phyloP scores from a whole-genome alignment of 306 rosid genomes.

The Mimosa pudica region DNA sequence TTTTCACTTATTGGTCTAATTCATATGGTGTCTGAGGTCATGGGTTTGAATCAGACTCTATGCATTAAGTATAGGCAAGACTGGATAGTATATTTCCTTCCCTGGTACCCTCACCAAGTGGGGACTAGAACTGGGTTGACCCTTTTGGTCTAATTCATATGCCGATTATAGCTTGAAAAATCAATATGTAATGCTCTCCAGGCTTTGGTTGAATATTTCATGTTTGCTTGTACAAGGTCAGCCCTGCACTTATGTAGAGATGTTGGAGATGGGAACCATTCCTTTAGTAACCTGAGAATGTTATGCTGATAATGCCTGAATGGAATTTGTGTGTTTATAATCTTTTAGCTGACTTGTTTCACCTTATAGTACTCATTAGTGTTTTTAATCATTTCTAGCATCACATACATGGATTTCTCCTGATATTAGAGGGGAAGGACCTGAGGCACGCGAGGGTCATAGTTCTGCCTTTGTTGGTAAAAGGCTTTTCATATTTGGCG shows the following conservation, averaged over 20 bases:
- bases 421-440: constrained; percentile 82
- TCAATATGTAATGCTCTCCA: constrained; percentile 17
- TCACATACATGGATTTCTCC: constrained; percentile 82
- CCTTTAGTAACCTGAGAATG: constrained; percentile 22
- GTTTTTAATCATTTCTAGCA: constrained; percentile 50
- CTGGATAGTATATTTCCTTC: too few relatives aligned
- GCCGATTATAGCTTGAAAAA: constrained; percentile 5
- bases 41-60: too few relatives aligned
- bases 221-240: constrained; percentile 13
- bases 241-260: constrained; percentile 17
- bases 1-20: constrained; percentile 5
- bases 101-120: too few relatives aligned
- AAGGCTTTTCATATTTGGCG: constrained; percentile 88
- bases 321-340: background rate
- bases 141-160: constrained; percentile 4
- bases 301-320: constrained; percentile 17
- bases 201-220: constrained; percentile 25
- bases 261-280: background rate
- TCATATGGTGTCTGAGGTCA: too few relatives aligned
- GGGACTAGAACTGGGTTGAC: too few relatives aligned
- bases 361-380: constrained; percentile 7
- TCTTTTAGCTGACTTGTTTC: constrained; percentile 10
- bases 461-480: constrained; percentile 85
- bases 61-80: too few relatives aligned
- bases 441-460: constrained; percentile 97